Evolutionary conservation across 2,329 filamentous ascomycete species (phyloP), one percentile per base, ranked within the genome.

Genomic region (Aspergillus sp.): DNA sequence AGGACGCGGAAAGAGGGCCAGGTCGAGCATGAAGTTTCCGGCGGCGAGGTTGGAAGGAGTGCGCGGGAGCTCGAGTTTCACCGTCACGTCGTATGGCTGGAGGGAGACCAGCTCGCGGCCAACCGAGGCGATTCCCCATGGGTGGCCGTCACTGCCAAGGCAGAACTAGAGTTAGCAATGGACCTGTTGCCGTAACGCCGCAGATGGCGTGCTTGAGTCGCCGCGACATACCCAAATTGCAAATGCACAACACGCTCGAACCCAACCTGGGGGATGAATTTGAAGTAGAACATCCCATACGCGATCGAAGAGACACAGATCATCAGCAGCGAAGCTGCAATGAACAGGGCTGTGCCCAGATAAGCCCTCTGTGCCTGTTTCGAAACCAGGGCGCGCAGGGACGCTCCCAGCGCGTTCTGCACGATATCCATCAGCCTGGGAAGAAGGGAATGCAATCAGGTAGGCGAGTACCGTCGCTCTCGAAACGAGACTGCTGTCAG

Each of bases 21-120:
- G 64, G 29, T 83, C 80, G 12, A 96, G 66, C 91, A 98, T 98
- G 68, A 95, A 96, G 63, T 96, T 96, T 16, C 91, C 91, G 10
- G 74, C 73, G 2, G 72, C 73, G 14, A 82, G 62, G 50, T 98
- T 98, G 2, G 70, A 61, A 0, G 76, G 78, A 2, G 85, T 91
- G 25, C 80, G 78, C 12, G 91, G 91, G 41, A 98, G 68, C 3
- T 74, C 72, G 19, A 98, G 69, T 14, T 75, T 68, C 1, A 96
- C 69, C 4, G 74, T 71, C 26, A 98, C 72, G 57, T 96, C 86
- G 67, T 98, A 98, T 29, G 79, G 72, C 56, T 95, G 89, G 29
- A 75, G 69, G 12, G 75, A 67, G 44, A 81, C 75, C 41, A 91
- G 64, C 29, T 74, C 68, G 13, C 66, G 47, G 8, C 58, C 55